Percentiles rank a stretch among this genome's conserved stretches.
Evolutionary conservation across 306 rosid species (phyloP).

Genomic region (Vigna nakashimae): DNA sequence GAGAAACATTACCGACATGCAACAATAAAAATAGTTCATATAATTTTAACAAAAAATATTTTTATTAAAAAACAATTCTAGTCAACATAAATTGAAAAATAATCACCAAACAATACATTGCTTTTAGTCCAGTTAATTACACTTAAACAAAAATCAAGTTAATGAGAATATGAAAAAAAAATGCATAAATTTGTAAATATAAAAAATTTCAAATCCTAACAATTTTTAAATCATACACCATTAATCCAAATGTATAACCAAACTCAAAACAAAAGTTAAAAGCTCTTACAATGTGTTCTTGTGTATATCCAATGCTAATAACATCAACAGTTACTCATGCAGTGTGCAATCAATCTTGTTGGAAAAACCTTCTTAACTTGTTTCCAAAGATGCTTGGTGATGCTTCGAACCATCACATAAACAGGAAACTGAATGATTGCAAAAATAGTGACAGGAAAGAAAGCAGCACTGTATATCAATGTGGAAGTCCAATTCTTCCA

Average conservation of each 20-base stretch:
- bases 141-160: too few species aligned
- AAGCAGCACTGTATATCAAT: constrained; percentile 35
- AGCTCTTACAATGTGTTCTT: background rate
- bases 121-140: too few species aligned
- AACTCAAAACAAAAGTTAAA: background rate
- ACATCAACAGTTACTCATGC: background rate
- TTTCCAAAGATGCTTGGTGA: background rate
- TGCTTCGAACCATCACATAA: background rate
- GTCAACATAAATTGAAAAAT: too few species aligned
- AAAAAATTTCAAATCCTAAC: too few species aligned
- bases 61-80: too few species aligned
- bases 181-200: too few species aligned
- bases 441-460: constrained; percentile 45
- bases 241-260: background rate
- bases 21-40: too few species aligned
- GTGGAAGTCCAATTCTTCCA: constrained; percentile 40
- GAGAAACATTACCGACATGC: too few species aligned
- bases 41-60: too few species aligned
- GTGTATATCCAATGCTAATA: background rate
- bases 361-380: constrained; percentile 20
- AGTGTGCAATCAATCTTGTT: background rate
- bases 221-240: too few species aligned
- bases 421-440: constrained; percentile 42
- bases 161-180: too few species aligned
- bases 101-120: too few species aligned